Conservation (phyloP, 2,329 filamentous ascomycete species). For the Lachnellula subtilissima region DNA sequence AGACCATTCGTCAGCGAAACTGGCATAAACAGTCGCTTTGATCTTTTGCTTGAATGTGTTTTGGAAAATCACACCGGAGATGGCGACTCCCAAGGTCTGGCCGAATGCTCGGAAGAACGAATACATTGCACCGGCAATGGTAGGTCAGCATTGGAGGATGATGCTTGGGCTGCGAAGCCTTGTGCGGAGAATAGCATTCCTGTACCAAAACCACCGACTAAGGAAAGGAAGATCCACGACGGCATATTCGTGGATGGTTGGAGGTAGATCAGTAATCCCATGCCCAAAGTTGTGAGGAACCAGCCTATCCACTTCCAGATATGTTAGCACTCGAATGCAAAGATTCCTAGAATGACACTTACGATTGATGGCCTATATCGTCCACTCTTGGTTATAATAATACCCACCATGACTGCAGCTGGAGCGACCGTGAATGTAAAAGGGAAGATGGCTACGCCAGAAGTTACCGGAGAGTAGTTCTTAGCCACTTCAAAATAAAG, state of each 20-base stretch:
- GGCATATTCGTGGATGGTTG: slow-evolving; percentile 41
- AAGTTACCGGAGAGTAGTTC: slow-evolving; percentile 44
- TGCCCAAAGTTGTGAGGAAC: slow-evolving; percentile 51
- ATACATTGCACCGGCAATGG: slow-evolving; percentile 58
- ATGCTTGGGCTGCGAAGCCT: slow-evolving; percentile 57
- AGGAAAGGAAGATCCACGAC: slow-evolving; percentile 55
- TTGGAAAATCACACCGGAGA: slow-evolving; percentile 65
- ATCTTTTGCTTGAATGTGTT: slow-evolving; percentile 41
- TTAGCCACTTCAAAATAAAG: slow-evolving; percentile 47
- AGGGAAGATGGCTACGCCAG: slow-evolving; percentile 52
- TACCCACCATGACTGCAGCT: slow-evolving; percentile 49
- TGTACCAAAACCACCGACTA: slow-evolving; percentile 55
- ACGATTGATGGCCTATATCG: slow-evolving; percentile 42
- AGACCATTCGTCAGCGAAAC: slow-evolving; percentile 12
- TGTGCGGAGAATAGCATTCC: slow-evolving; percentile 60
- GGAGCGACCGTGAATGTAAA: slow-evolving; percentile 57
- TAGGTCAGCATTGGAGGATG: slow-evolving; percentile 49
- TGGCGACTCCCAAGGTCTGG: slow-evolving; percentile 28
- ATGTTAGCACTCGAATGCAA: too few species aligned
- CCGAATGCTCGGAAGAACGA: slow-evolving; percentile 62
- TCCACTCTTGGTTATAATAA: slow-evolving; percentile 50
- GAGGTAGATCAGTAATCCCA: slow-evolving; percentile 42
- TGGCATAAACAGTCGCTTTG: slow-evolving; percentile 10
- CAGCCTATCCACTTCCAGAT: slow-evolving; percentile 48
- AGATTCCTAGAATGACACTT: too few species aligned